Evolutionary conservation across 345 rosid genomes (phyloP).

Genomic region (Syzygium oleosum): DNA sequence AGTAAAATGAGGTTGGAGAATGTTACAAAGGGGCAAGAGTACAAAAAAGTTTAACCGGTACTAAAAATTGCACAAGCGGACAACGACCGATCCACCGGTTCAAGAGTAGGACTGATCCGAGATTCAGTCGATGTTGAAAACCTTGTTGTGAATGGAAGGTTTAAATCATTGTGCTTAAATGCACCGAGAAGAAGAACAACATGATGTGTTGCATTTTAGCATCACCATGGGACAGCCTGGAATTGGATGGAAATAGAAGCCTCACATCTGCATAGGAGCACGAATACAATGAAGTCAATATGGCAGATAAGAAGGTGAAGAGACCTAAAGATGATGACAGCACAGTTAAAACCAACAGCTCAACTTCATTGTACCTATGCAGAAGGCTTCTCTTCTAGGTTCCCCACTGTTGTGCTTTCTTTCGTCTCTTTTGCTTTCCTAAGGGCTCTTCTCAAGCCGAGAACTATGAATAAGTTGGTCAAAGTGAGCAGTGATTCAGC

Average conservation of each 20-base stretch:
- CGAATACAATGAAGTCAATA: neutral
- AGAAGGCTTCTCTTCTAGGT: slow-evolving; percentile 22
- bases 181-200: neutral
- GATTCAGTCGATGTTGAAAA: neutral
- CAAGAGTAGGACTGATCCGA: neutral
- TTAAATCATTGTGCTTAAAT: neutral
- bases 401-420: slow-evolving; percentile 6
- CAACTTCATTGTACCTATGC: slow-evolving; percentile 12
- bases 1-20: neutral
- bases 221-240: neutral
- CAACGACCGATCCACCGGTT: neutral
- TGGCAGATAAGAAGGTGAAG: neutral
- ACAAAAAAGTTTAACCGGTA: neutral
- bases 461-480: slow-evolving; percentile 75
- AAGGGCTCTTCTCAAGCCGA: slow-evolving; percentile 82
- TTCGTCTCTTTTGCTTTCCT: slow-evolving; percentile 26
- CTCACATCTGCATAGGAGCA: neutral
- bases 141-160: neutral
- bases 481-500: slow-evolving; percentile 85
- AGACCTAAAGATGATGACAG: neutral
- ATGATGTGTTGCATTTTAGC: neutral
- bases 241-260: neutral
- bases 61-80: neutral
- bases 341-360: neutral
- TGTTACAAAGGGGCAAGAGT: neutral